These are phyloP conservation scores for Medicago arabica DNA, from an alignment of 306 rosid genomes.

Conservation along the genomic window DNA sequence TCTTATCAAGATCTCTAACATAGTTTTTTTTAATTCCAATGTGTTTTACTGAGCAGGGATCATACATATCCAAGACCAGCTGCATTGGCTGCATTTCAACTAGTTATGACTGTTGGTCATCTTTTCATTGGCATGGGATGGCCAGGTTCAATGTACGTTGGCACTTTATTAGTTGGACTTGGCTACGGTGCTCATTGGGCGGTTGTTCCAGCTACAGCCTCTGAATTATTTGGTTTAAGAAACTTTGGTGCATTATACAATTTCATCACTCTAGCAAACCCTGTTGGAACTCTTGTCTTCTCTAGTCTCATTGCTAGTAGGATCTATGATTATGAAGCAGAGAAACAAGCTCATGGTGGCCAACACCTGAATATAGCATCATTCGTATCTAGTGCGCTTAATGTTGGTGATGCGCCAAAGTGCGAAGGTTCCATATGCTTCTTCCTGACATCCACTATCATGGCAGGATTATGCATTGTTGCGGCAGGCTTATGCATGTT, in stretches of 20 bases:
- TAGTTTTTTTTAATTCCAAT: slow-evolving; percentile 4
- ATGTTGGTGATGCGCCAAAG: slow-evolving; percentile 48
- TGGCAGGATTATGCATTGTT: slow-evolving; percentile 74
- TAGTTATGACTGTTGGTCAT: slow-evolving; percentile 82
- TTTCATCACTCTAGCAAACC: slow-evolving; percentile 85
- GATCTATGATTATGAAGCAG: slow-evolving; percentile 85
- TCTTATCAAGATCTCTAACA: not conserved
- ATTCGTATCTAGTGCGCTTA: slow-evolving; percentile 40
- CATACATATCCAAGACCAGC: slow-evolving; percentile 76
- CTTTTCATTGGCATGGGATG: slow-evolving; percentile 77
- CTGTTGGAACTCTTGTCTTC: slow-evolving; percentile 77
- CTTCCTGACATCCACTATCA: slow-evolving; percentile 70
- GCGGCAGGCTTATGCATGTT: slow-evolving; percentile 71
- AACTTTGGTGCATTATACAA: slow-evolving; percentile 94
- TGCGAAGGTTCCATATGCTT: slow-evolving; percentile 82
- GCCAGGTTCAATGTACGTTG: slow-evolving; percentile 86
- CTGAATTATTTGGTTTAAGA: slow-evolving; percentile 88
- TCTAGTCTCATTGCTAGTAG: slow-evolving; percentile 81
- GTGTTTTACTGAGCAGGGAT: slow-evolving; percentile 61
- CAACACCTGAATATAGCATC: slow-evolving; percentile 48
- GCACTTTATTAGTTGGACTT: slow-evolving; percentile 78
- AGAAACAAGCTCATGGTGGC: slow-evolving; percentile 69
- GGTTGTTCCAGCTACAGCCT: slow-evolving; percentile 92
- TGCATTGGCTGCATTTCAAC: slow-evolving; percentile 84
- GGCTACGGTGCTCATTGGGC: slow-evolving; percentile 99